phyloP scores from a whole-genome alignment of 2,329 filamentous ascomycete species.

The Phoma herbarum region DNA sequence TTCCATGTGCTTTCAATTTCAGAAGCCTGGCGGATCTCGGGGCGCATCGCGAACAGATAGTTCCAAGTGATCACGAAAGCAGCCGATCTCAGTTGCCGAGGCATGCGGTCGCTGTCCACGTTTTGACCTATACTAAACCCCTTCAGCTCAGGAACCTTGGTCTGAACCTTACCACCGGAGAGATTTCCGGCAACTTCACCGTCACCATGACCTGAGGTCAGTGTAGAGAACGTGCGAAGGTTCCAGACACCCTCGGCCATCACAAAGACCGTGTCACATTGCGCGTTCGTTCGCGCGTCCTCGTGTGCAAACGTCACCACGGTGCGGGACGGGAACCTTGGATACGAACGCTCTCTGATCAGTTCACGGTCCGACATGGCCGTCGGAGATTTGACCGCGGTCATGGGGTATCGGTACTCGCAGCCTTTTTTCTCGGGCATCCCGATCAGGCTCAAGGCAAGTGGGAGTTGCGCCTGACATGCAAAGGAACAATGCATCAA shows the following conservation, averaged over 20 bases:
- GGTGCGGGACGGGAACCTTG: neutral
- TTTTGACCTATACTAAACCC: constrained; percentile 6
- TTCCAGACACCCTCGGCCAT: neutral
- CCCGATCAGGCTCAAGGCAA: neutral
- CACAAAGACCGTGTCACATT: neutral
- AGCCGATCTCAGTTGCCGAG: constrained; percentile 11
- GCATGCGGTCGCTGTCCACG: constrained; percentile 14
- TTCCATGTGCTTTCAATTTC: constrained; percentile 2
- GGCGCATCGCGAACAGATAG: neutral
- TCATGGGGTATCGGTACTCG: neutral
- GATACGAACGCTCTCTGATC: constrained; percentile 1
- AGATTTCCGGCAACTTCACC: constrained; percentile 12
- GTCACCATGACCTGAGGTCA: constrained; percentile 1
- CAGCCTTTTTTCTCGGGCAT: constrained; percentile 4
- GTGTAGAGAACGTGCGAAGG: neutral
- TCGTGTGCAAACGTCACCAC: constrained; percentile 4
- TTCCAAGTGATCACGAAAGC: neutral
- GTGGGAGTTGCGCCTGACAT: neutral
- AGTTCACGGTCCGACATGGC: constrained; percentile 1
- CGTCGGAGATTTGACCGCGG: neutral
- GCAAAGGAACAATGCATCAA: constrained; percentile 4
- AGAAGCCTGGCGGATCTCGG: neutral
- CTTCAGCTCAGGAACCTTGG: constrained; percentile 5
- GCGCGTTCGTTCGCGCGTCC: neutral
- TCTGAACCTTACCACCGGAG: constrained; percentile 4